Percentiles rank a stretch among this genome's conserved stretches.
Conservation (phyloP, 225 moss, liverwort and hornwort genomes). For the Anthoceros angustus region DNA sequence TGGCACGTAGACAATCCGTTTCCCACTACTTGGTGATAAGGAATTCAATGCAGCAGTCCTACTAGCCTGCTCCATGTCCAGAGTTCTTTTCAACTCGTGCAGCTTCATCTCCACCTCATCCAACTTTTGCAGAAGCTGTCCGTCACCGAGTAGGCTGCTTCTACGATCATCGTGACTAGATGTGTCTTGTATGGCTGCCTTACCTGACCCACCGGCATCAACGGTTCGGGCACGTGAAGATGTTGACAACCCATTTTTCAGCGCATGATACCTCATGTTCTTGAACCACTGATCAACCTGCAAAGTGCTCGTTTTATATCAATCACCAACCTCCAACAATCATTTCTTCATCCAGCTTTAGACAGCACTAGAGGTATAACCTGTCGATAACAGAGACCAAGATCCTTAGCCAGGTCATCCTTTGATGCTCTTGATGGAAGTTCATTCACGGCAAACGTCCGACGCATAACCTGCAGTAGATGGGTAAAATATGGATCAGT, state of each 20-base stretch:
- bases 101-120: conserved; percentile 60
- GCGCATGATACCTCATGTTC: conserved; percentile 19
- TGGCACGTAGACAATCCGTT: conserved; percentile 60
- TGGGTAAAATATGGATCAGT: not conserved
- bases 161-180: conserved; percentile 7
- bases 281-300: conserved; percentile 28
- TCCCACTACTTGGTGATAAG: conserved; percentile 38
- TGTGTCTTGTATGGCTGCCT: conserved; percentile 16
- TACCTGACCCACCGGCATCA: not conserved
- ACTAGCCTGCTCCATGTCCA: conserved; percentile 34
- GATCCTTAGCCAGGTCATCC: conserved; percentile 14
- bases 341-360: not conserved
- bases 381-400: conserved; percentile 26
- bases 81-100: conserved; percentile 43
- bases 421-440: conserved; percentile 21
- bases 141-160: conserved; percentile 15
- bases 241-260: conserved; percentile 11
- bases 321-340: conserved; percentile 1
- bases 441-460: conserved; percentile 16
- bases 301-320: not conserved
- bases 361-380: conserved; percentile 11
- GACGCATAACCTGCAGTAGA: conserved; percentile 12
- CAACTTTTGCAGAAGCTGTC: conserved; percentile 47
- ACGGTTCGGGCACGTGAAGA: not conserved
- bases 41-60: conserved; percentile 17